Base-by-base conservation (phyloP, 345 rosid genomes). In the Tarenaya hassleriana region DNA sequence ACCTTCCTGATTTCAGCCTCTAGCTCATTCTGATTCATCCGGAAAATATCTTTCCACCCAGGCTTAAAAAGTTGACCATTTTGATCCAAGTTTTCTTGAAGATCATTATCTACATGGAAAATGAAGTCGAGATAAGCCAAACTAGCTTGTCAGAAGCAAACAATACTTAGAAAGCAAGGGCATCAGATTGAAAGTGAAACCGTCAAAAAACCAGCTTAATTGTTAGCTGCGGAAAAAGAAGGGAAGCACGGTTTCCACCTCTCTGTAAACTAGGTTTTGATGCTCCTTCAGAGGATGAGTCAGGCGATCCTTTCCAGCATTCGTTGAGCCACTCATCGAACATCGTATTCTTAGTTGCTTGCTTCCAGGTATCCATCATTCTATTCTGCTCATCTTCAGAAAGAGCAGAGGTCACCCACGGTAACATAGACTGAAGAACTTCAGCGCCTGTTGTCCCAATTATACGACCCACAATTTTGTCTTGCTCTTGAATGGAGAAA, bases 291-390 rank as follows among this genome's bases (percentile, higher is more conserved):
- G 57, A 61, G 45, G 86, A 64, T 47, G 80, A 69, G 67, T 69
- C 75, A 0, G 67, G 62, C 21, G 87, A 56, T 64, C 73, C 79
- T 58, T 68, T 80, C 87, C 84, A 76, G 66, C 81, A 86, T 65
- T 83, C 95, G 39, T 78, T 74, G 52, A 90, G 94, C 94, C 97
- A 90, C 54, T 90, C 95, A 62, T 74, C 86, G 56, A 86, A 90
- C 88, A 90, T 90, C 7, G 94, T 90, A 62, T 90, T 90, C 70
- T 82, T 86, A 41, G 97, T 77, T 19, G 95, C 97, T 59, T 90
- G 90, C 73, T 90, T 90, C 95, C 94, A 83, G 4, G 94, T 75
- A 71, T 90, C 90, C 90, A 90, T 86, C 97, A 90, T 74, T 72
- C 83, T 80, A 42, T 73, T 83, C 71, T 86, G 97, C 75, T 86